These are phyloP conservation scores for Brassica juncea DNA, from an alignment of 345 rosid genomes.

Conservation along the genomic window DNA sequence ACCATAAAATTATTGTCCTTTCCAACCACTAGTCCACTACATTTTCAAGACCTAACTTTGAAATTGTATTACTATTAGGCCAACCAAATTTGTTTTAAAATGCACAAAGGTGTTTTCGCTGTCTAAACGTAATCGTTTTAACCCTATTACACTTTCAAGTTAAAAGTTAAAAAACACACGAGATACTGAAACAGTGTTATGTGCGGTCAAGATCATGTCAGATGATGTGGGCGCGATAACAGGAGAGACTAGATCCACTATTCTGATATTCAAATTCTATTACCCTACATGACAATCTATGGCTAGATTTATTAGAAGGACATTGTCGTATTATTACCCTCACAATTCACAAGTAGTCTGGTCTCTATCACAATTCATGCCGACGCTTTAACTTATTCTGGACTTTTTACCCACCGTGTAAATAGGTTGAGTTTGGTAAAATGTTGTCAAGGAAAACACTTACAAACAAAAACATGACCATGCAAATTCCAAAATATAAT, in stretches of 20 bases:
- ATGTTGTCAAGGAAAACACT: background rate
- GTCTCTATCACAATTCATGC: conserved; percentile 26
- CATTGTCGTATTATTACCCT: conserved; percentile 11
- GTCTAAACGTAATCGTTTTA: background rate
- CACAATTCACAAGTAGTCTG: conserved; percentile 14
- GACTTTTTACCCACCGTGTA: background rate
- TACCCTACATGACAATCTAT: conserved; percentile 31
- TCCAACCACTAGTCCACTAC: conserved; percentile 34
- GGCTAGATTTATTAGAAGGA: conserved; percentile 33
- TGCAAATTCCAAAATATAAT: background rate
- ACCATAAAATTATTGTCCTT: background rate
- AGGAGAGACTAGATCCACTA: no score
- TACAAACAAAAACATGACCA: background rate
- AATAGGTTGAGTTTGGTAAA: background rate
- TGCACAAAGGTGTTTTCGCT: conserved; percentile 3
- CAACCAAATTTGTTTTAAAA: background rate
- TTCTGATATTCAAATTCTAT: no score
- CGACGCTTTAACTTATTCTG: background rate
- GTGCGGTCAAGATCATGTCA: conserved; percentile 24
- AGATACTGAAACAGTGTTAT: background rate
- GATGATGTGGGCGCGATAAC: conserved; percentile 27
- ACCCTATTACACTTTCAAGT: background rate
- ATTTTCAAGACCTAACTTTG: conserved; percentile 1
- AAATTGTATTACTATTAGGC: conserved; percentile 5
- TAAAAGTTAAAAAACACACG: background rate